Evolutionary conservation across 208 protist genomes (phyloP), one percentile per base, ranked within the genome.

Genomic region (Trypanosoma rangeli): DNA sequence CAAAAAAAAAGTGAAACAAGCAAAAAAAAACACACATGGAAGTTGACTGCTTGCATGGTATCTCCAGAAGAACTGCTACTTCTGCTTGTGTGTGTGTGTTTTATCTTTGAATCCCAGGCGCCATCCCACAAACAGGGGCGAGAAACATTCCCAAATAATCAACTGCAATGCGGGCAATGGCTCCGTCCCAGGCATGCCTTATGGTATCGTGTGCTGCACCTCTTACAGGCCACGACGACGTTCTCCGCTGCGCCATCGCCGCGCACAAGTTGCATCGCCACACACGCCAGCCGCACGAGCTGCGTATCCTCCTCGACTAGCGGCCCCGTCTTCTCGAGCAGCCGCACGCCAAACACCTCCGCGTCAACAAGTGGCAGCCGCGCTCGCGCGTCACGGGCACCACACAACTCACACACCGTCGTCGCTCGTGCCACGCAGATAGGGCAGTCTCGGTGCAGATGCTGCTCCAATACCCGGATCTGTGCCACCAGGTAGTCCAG

Each of bases 321-420:
- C n/a, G 9, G 16, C 28, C 5, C n/a, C 22, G 4, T 12, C 13
- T 5, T 54, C 29, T 64, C 59, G 24, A 64, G 59, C 2, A 68
- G 50, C 26, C 22, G 24, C 28, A 68, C n/a, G 48, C 50, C 63
- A 31, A 58, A 3, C 15, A 68, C 35, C 22, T 68, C 50, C 2
- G 63, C n/a, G 26, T 68, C 46, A 5, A 37, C 46, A 33, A 68
- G 48, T 44, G 63, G 63, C 24, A 58, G 29, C 37, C 63, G 46
- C 26, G 63, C 63, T 1, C 16, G 18, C 29, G 37, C 50, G 10
- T 68, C 33, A 39, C 63, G 49, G 4, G 2, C 55, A 0, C 46
- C 57, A 56, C 66, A 63, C 33, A 71, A 28, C 44, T 64, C 58
- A 64, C 66, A 71, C 53, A 71, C 57, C 22, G 28, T 48, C 20